Conservation (phyloP, 2,329 filamentous ascomycete species). For the Calycina marina region DNA sequence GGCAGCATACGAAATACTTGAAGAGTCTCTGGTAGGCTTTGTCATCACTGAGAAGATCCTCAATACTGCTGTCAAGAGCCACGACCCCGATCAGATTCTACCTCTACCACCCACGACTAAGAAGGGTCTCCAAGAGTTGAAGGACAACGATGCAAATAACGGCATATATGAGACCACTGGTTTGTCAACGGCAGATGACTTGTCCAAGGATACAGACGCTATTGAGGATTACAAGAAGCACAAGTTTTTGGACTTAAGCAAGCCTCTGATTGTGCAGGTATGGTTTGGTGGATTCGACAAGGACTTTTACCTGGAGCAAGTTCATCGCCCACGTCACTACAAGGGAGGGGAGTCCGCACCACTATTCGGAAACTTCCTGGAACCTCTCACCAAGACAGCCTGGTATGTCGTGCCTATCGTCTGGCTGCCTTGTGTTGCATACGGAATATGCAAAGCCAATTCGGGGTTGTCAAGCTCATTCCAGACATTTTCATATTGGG, state of each 20-base stretch:
- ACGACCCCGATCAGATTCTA: conserved; percentile 12
- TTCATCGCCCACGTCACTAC: conserved; percentile 92
- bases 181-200: conserved; percentile 77
- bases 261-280: conserved; percentile 74
- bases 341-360: conserved; percentile 85
- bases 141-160: conserved; percentile 22
- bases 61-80: conserved; percentile 24
- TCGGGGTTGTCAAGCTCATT: conserved; percentile 39
- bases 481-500: conserved; percentile 45
- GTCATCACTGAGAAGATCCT: conserved; percentile 39
- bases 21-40: conserved; percentile 76
- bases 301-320: conserved; percentile 92
- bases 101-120: conserved; percentile 26
- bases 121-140: conserved; percentile 32
- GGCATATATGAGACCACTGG: conserved; percentile 52
- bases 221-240: conserved; percentile 67
- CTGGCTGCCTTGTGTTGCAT: conserved; percentile 71
- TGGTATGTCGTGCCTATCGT: conserved; percentile 81
- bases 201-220: conserved; percentile 73
- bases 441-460: conserved; percentile 53
- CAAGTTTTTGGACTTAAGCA: conserved; percentile 84
- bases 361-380: conserved; percentile 94
- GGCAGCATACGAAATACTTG: conserved; percentile 86
- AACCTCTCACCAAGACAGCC: conserved; percentile 86
- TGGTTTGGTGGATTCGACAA: conserved; percentile 82